Percentiles rank a stretch among this genome's conserved stretches.
These are phyloP conservation scores for Rhizopogon sp. DNA, from an alignment of 768 basidiomycete genomes.

Conservation along the genomic window DNA sequence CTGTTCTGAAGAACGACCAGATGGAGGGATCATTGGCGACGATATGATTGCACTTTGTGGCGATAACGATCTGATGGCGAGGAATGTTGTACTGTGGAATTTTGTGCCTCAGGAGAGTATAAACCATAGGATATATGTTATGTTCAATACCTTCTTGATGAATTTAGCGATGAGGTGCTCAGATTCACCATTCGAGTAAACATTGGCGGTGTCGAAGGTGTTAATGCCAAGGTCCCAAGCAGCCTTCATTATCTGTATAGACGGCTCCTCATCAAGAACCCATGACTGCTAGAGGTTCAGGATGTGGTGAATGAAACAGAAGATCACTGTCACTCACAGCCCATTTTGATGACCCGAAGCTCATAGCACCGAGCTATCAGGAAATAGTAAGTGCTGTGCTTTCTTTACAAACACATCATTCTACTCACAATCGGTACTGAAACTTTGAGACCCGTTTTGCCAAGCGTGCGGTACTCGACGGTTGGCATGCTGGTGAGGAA, in stretches of 20 bases:
- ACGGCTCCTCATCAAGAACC: slow-evolving; percentile 23
- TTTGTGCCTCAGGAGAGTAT: background rate
- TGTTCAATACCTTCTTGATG: slow-evolving; percentile 25
- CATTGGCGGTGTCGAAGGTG: slow-evolving; percentile 36
- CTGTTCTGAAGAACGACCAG: background rate
- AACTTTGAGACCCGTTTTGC: slow-evolving; percentile 27
- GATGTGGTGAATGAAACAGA: background rate
- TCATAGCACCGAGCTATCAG: slow-evolving; percentile 24
- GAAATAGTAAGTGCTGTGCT: background rate
- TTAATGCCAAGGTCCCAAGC: slow-evolving; percentile 37
- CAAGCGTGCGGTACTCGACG: slow-evolving; percentile 28
- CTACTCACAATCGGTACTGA: slow-evolving; percentile 29
- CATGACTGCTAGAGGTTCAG: slow-evolving; percentile 11
- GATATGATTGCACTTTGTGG: slow-evolving; percentile 21
- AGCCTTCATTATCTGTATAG: slow-evolving; percentile 29
- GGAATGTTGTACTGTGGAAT: background rate
- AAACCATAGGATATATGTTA: background rate
- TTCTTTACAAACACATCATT: background rate
- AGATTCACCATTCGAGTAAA: slow-evolving; percentile 32
- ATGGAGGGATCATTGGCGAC: slow-evolving; percentile 7
- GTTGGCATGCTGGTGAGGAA: slow-evolving; percentile 1
- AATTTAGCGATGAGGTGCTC: slow-evolving; percentile 34
- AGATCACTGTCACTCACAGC: slow-evolving; percentile 9
- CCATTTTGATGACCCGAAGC: slow-evolving; percentile 23
- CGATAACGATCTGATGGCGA: slow-evolving; percentile 15